Evolutionary conservation across 1,139 yeast genomes (phyloP).

Genomic region (Yamadazyma sp.): DNA sequence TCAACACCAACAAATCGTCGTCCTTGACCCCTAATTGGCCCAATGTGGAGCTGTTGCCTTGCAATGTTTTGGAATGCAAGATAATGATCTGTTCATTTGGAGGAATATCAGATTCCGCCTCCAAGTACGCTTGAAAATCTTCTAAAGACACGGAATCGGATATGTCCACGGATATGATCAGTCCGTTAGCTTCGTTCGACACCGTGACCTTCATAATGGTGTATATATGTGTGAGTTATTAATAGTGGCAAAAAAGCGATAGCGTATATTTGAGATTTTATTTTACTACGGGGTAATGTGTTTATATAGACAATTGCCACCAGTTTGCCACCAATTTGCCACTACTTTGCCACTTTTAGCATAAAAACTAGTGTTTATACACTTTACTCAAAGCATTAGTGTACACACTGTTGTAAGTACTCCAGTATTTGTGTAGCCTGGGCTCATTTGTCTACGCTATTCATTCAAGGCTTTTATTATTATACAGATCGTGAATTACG

Average conservation of each 20-base stretch:
- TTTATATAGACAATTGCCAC: background rate
- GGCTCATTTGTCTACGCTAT: too few species aligned
- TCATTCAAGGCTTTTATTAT: too few species aligned
- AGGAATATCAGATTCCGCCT: conserved; percentile 65
- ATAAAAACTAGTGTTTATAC: too few species aligned
- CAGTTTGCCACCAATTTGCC: background rate
- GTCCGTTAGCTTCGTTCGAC: conserved; percentile 30
- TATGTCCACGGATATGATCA: conserved; percentile 50
- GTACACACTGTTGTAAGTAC: too few species aligned
- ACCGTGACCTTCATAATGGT: conserved; percentile 38
- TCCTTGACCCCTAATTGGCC: conserved; percentile 48
- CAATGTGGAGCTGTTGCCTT: conserved; percentile 35
- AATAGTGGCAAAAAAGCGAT: conserved; percentile 1
- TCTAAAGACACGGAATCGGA: conserved; percentile 61
- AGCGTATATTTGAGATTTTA: background rate
- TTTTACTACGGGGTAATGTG: too few species aligned
- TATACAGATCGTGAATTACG: background rate
- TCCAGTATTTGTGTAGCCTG: too few species aligned
- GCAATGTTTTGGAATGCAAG: conserved; percentile 45
- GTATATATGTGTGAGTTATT: background rate
- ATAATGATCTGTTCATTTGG: conserved; percentile 47
- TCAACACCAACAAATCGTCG: conserved; percentile 55
- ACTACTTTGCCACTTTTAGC: too few species aligned
- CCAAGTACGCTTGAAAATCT: conserved; percentile 76
- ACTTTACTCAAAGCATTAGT: too few species aligned